Base-by-base conservation (phyloP, 225 moss, liverwort and hornwort genomes). In the Bryum argenteum region DNA sequence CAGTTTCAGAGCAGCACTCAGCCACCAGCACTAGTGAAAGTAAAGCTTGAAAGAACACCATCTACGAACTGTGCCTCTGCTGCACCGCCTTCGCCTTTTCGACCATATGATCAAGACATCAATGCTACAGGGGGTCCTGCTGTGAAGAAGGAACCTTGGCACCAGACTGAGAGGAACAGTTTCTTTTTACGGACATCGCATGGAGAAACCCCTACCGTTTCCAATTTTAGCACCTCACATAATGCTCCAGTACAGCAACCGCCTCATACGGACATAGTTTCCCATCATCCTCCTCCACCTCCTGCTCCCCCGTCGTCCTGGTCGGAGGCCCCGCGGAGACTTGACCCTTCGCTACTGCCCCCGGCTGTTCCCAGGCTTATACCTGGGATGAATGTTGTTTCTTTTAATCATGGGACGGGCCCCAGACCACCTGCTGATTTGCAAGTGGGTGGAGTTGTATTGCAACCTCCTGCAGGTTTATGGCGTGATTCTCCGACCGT, bases 391-490 rank as follows among this genome's bases (percentile, higher is more conserved):
- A 85, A 70, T 68, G 72, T 79, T 61, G 61, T 83, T 58, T 23
- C 88, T 43, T 84, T 75, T 57, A 75, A 54, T 59, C 79, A 84
- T 44, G 81, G 73, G 54, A 53, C 78, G 38, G 73, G 70, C 44
- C 74, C 79, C 48, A 83, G 87, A 74, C 83, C 84, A 78, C 82
- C 91, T 53, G 77, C 66, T 54, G 96, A 91, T 66, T 71, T 81
- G 69, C 80, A 80, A 79, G 79, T 82, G 26, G 88, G 84, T 44
- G 89, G 80, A 53, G 76, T 87, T 56, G 62, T 86, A 57, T 69
- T 88, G 39, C 89, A 85, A 73, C 74, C 85, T 37, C 79, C 87
- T 73, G 83, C 78, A 65, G 73, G 84, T 76, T 76, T 81, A 51
- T 93, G 93, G 96, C 86, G 86, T 44, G 89, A 79, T 70, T 75